Conservation (phyloP, 352 stramenopile species). For the Phytophthora citrophthora region DNA sequence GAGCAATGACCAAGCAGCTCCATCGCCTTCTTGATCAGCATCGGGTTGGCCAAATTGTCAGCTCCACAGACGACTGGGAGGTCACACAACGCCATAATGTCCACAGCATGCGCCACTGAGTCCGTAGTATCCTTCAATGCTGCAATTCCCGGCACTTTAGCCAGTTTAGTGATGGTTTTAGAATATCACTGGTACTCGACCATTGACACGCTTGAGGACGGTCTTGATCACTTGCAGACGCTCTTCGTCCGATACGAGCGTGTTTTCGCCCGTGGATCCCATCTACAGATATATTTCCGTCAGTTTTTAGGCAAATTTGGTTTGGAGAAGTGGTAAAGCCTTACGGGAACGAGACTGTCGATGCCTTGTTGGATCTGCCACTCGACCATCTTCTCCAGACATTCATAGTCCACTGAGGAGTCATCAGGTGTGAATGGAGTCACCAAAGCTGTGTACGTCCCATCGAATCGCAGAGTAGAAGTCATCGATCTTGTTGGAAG, state of each 20-base stretch:
- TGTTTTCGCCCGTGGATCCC: constrained; percentile 96
- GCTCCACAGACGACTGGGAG: constrained; percentile 89
- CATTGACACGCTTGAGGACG: constrained; percentile 77
- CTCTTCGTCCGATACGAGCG: constrained; percentile 92
- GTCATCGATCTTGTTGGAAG: constrained; percentile 15
- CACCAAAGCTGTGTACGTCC: constrained; percentile 91
- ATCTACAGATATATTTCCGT: constrained; percentile 39
- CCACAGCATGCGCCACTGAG: constrained; percentile 80
- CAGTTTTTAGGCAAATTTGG: not conserved
- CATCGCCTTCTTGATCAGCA: constrained; percentile 80
- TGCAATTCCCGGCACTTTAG: constrained; percentile 93
- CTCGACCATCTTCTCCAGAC: constrained; percentile 88
- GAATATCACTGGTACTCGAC: constrained; percentile 93
- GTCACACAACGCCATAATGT: constrained; percentile 85
- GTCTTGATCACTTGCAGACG: constrained; percentile 91
- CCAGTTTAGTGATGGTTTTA: constrained; percentile 91
- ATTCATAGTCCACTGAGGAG: constrained; percentile 90
- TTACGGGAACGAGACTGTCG: constrained; percentile 92
- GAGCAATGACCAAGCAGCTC: constrained; percentile 73
- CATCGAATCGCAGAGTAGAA: constrained; percentile 64
- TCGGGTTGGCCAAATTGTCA: constrained; percentile 87
- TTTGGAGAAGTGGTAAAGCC: not conserved
- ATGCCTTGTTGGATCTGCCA: constrained; percentile 92
- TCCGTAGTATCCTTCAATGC: constrained; percentile 97
- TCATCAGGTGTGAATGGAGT: constrained; percentile 94